Evolutionary conservation across 768 basidiomycete species (phyloP).

Genomic region (Dendrothele bispora): DNA sequence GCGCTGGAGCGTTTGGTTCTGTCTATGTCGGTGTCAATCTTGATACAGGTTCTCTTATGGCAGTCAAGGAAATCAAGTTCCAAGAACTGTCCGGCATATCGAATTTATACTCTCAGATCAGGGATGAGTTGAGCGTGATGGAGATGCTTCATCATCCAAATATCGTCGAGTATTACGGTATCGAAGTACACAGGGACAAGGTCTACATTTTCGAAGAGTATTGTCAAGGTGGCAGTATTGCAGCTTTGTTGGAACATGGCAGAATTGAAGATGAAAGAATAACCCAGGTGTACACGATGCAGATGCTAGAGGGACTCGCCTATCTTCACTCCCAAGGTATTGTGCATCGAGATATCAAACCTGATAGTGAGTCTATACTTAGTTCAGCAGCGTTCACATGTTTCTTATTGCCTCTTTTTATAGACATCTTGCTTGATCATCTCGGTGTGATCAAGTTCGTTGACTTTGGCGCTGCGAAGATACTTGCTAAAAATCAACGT

Average conservation of each 20-base stretch:
- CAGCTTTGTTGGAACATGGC: conserved; percentile 85
- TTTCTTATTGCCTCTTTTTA: conserved; percentile 10
- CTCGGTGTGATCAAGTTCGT: conserved; percentile 93
- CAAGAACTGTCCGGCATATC: conserved; percentile 89
- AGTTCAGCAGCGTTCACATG: not conserved
- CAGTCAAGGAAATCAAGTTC: conserved; percentile 98
- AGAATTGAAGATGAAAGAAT: conserved; percentile 96
- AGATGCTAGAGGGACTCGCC: conserved; percentile 92
- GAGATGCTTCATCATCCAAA: conserved; percentile 97
- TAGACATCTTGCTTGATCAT: conserved; percentile 92
- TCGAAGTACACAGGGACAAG: conserved; percentile 98
- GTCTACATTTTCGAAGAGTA: conserved; percentile 99
- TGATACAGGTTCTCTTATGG: conserved; percentile 95
- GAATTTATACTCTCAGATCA: conserved; percentile 88
- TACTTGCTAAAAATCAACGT: conserved; percentile 86
- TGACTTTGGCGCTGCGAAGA: conserved; percentile 97
- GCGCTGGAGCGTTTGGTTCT: conserved; percentile 98
- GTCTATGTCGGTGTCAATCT: conserved; percentile 98
- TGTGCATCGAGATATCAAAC: conserved; percentile 96
- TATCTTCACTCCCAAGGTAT: conserved; percentile 93
- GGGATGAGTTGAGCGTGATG: conserved; percentile 96
- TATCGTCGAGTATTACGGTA: conserved; percentile 97
- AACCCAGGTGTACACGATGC: conserved; percentile 93
- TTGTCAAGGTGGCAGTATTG: conserved; percentile 94
- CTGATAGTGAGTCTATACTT: conserved; percentile 75